A percentile compares a stretch with the other conserved stretches of the same genome.
Evolutionary conservation across 2,329 filamentous ascomycete genomes (phyloP).

Genomic region (Phialocephala subalpina): DNA sequence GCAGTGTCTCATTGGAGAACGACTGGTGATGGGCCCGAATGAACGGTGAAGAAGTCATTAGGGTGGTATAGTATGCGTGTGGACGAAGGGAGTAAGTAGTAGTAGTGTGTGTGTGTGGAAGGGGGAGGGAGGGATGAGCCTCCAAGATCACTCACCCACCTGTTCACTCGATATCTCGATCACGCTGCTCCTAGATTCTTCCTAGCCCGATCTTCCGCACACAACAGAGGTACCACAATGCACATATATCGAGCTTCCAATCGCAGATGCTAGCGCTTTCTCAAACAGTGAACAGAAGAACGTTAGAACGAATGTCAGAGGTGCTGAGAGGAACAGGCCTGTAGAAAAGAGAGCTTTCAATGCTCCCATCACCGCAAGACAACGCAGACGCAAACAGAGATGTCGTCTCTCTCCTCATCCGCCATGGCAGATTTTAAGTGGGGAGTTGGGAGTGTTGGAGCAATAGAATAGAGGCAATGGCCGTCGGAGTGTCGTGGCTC

Average conservation of each 20-base stretch:
- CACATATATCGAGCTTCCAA: conserved; percentile 5
- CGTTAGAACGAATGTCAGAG: background rate
- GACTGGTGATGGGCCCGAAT: conserved; percentile 17
- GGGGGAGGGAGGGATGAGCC: conserved; percentile 14
- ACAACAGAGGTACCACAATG: conserved; percentile 5
- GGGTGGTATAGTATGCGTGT: conserved; percentile 13
- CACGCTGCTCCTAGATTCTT: conserved; percentile 31
- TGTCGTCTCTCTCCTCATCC: conserved; percentile 6
- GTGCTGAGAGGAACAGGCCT: background rate
- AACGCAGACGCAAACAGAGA: background rate
- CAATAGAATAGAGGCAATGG: conserved; percentile 18
- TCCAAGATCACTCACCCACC: conserved; percentile 32
- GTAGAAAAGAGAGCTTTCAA: conserved; percentile 1
- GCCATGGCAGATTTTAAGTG: conserved; percentile 10
- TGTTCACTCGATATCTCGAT: conserved; percentile 30
- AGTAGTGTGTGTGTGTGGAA: background rate
- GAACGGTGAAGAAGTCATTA: conserved; percentile 31
- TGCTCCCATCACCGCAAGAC: background rate
- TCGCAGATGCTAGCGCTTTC: background rate
- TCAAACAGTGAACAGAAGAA: background rate
- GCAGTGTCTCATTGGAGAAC: conserved; percentile 10
- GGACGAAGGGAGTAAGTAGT: conserved; percentile 6
- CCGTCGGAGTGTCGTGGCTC: conserved; percentile 43
- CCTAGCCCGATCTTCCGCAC: conserved; percentile 6
- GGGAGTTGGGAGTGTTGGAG: background rate